Evolutionary conservation across 352 stramenopile species (phyloP), one percentile per base, ranked within the genome.

Genomic region (Thraustotheca clavata): DNA sequence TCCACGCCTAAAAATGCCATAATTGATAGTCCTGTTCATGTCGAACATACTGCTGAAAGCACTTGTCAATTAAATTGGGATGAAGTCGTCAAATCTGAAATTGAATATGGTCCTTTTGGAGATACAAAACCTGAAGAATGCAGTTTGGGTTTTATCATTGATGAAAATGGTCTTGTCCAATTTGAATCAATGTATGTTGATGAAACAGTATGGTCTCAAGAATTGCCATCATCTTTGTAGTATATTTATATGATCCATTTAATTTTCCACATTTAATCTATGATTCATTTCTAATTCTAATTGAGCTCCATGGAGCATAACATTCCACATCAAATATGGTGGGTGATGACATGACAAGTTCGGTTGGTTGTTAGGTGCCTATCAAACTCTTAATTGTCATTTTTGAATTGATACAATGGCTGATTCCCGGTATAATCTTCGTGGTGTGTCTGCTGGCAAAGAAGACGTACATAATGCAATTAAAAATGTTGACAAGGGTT

Each of bases 391-490:
- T n/a, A n/a, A n/a, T n/a, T n/a, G n/a, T n/a, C n/a, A n/a, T n/a
- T n/a, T n/a, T n/a, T n/a, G n/a, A n/a, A n/a, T n/a, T n/a, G n/a
- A n/a, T n/a, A 6, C 12, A 14, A 65, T 65, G 57, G 57, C 57
- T 46, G 57, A 65, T 46, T 65, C 57, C 18, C 60, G 69, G 14
- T 74, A 74, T 50, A 69, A 54, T 32, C 46, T 41, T 18, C 67
- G 71, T 12, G 71, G 71, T 34, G 71, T 76, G 22, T 76, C 70
- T 20, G 55, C 69, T 14, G 68, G 52, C 41, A 76, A 76, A 62
- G 66, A 72, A 48, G 71, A 76, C 47, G 71, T 76, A 27, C 71
- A 76, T 55, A 60, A 59, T 22, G 71, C 71, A 14, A 76, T 76
- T 36, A 70, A 70, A 46, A 65, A 74, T 38, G 43, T 76, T 3